A percentile compares a stretch with the other conserved stretches of the same genome.
phyloP scores from a whole-genome alignment of 208 protist species.

The Trichomonas tenax region DNA sequence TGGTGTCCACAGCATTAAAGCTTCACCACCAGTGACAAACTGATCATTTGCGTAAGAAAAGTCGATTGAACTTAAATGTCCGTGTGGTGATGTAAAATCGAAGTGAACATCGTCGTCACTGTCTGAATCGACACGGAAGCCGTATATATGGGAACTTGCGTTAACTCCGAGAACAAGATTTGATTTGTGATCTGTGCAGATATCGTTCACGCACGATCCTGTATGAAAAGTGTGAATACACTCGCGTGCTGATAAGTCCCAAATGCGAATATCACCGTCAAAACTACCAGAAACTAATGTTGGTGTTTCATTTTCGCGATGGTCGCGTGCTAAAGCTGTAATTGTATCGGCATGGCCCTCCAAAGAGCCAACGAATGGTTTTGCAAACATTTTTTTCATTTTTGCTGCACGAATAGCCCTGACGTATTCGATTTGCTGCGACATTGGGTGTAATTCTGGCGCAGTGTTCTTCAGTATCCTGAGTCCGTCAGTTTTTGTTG shows the following conservation, averaged over 20 bases:
- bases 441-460: background rate
- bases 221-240: background rate
- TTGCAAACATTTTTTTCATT: slow-evolving; percentile 14
- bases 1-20: background rate
- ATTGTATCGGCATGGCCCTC: background rate
- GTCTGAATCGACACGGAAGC: background rate
- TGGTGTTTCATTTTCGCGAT: background rate
- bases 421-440: background rate
- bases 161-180: background rate
- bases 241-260: background rate
- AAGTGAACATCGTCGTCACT: background rate
- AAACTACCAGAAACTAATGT: background rate
- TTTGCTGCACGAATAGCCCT: background rate
- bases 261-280: background rate
- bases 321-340: background rate
- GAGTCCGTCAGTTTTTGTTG: background rate
- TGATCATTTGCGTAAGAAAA: background rate
- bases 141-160: background rate
- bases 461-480: background rate
- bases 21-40: background rate
- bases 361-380: background rate
- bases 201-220: background rate
- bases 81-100: background rate
- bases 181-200: background rate
- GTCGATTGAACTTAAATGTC: background rate